Conservation (phyloP, 768 basidiomycete species). For the Xerocomellus dryophilus region DNA sequence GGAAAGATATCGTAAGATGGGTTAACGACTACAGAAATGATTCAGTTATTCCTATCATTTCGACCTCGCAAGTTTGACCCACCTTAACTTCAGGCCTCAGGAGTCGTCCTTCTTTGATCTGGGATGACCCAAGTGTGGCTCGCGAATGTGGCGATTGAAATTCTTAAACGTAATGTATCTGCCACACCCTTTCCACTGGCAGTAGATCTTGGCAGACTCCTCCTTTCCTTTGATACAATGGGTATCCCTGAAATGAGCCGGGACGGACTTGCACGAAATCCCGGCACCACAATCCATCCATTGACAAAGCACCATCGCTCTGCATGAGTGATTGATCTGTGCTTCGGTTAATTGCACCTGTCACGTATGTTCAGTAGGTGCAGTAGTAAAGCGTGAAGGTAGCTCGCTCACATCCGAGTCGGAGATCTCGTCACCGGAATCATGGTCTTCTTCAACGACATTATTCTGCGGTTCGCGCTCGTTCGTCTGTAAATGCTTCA, state of each 20-base stretch:
- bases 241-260: background rate
- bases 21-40: background rate
- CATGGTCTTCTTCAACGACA: background rate
- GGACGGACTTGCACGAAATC: background rate
- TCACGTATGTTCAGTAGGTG: background rate
- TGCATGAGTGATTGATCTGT: background rate
- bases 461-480: background rate
- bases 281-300: background rate
- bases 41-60: background rate
- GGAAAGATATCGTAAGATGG: background rate
- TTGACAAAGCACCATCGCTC: background rate
- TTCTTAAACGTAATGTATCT: background rate
- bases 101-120: background rate
- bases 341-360: background rate
- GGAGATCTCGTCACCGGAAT: background rate
- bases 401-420: background rate
- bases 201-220: fast-evolving
- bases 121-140: background rate
- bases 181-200: background rate
- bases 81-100: background rate
- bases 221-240: background rate
- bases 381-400: background rate
- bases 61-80: background rate
- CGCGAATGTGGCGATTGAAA: background rate
- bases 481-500: background rate